A percentile compares a stretch with the other conserved stretches of the same genome.
phyloP scores from a whole-genome alignment of 305 asterid species.

The Rubia balearica region DNA sequence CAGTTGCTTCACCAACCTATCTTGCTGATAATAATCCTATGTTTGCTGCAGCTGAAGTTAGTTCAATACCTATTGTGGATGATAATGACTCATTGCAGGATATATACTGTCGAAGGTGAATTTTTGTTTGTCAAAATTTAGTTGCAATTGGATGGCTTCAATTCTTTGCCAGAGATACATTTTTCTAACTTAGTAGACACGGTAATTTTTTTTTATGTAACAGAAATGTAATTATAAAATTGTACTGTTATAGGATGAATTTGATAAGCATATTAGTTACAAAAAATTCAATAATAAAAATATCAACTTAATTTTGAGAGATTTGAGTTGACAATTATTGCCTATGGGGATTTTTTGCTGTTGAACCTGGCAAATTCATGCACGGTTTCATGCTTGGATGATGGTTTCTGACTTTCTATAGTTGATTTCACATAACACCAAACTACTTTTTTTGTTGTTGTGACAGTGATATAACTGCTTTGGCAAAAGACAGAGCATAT shows the following conservation, averaged over 20 bases:
- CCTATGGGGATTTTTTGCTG: not conserved
- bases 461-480: constrained; percentile 59
- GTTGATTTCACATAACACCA: not conserved
- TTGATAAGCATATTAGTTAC: not conserved
- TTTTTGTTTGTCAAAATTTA: not conserved
- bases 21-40: constrained; percentile 13
- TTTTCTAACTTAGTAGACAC: no score
- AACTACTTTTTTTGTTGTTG: constrained; percentile 14
- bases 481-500: constrained; percentile 59
- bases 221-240: not conserved
- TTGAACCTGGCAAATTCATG: not conserved
- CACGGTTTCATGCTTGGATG: not conserved
- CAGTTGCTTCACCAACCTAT: constrained; percentile 11
- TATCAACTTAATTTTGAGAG: no score
- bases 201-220: not conserved
- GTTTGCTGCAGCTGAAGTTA: constrained; percentile 47
- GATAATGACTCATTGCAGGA: constrained; percentile 65
- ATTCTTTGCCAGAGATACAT: not conserved
- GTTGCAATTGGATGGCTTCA: not conserved
- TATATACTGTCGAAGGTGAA: constrained; percentile 57
- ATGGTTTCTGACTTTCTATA: constrained; percentile 1
- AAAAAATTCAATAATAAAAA: no score
- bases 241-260: not conserved
- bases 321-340: no score
- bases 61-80: constrained; percentile 64